These are phyloP conservation scores for Immersiella caudata DNA, from an alignment of 495 filamentous ascomycete species.

Conservation along the genomic window DNA sequence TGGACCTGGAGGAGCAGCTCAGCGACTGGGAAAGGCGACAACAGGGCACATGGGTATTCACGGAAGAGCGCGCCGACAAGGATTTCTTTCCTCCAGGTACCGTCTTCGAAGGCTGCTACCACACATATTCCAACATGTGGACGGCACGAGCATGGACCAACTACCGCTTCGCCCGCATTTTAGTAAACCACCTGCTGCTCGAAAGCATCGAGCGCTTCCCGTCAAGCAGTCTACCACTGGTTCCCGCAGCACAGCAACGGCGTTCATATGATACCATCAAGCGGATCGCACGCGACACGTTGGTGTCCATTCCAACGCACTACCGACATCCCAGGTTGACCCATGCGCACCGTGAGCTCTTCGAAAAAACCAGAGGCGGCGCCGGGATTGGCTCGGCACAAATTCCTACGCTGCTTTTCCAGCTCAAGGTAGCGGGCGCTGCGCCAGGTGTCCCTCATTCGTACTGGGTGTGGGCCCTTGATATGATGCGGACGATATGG, in stretches of 20 bases:
- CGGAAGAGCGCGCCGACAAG: constrained; percentile 25
- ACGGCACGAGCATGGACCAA: constrained; percentile 62
- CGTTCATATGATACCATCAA: constrained; percentile 37
- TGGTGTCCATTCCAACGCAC: constrained; percentile 48
- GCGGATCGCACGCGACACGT: constrained; percentile 44
- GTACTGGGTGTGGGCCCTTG: constrained; percentile 43
- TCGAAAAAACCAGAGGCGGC: constrained; percentile 44
- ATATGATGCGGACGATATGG: constrained; percentile 45
- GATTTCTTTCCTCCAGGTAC: constrained; percentile 41
- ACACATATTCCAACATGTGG: constrained; percentile 62
- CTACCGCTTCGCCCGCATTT: constrained; percentile 63
- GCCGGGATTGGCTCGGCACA: constrained; percentile 47
- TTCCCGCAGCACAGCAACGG: constrained; percentile 40
- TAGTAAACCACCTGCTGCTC: constrained; percentile 58
- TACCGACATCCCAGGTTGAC: constrained; percentile 48
- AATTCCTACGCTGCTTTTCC: constrained; percentile 46
- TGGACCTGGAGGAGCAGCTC: constrained; percentile 41
- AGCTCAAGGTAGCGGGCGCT: constrained; percentile 45
- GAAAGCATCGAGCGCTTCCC: constrained; percentile 38
- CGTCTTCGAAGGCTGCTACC: constrained; percentile 61
- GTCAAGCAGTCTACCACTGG: constrained; percentile 36
- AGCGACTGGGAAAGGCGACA: constrained; percentile 38
- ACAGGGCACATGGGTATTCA: constrained; percentile 36
- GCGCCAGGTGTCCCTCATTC: constrained; percentile 45
- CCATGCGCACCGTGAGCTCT: constrained; percentile 27